These are phyloP conservation scores for Exophiala xenobiotica DNA, from an alignment of 2,329 filamentous ascomycete genomes.

Conservation along the genomic window DNA sequence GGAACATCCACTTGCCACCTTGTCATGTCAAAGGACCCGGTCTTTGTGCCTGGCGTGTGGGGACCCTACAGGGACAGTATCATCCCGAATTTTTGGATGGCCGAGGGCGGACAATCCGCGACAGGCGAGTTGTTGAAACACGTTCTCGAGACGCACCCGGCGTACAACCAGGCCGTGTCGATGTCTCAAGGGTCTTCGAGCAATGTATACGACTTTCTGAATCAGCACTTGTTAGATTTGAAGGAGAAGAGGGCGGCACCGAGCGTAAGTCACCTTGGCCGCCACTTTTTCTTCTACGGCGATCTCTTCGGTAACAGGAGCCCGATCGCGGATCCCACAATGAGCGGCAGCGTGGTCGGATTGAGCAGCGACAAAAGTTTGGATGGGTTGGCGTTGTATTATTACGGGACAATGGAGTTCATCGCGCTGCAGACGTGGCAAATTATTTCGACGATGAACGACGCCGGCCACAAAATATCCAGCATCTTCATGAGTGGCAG, in stretches of 20 bases:
- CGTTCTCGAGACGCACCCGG: conserved; percentile 91
- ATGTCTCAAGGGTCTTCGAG: conserved; percentile 77
- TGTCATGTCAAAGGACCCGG: conserved; percentile 87
- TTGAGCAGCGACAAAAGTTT: conserved; percentile 82
- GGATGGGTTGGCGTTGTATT: conserved; percentile 84
- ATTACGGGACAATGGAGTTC: conserved; percentile 97
- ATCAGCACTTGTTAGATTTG: conserved; percentile 79
- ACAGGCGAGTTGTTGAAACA: conserved; percentile 93
- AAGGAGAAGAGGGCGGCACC: conserved; percentile 68
- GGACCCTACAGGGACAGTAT: conserved; percentile 94
- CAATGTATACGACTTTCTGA: conserved; percentile 94
- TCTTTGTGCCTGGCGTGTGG: conserved; percentile 96
- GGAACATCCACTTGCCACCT: conserved; percentile 97
- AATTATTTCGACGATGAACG: conserved; percentile 93
- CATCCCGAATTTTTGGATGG: conserved; percentile 91
- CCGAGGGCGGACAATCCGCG: conserved; percentile 93
- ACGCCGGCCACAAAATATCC: conserved; percentile 77
- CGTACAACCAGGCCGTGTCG: conserved; percentile 75
- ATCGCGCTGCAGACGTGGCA: conserved; percentile 96
- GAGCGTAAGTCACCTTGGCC: conserved; percentile 77
- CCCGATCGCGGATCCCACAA: conserved; percentile 85
- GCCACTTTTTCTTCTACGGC: conserved; percentile 98
- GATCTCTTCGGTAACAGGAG: conserved; percentile 97
- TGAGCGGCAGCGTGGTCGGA: conserved; percentile 87
- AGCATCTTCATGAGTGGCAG: conserved; percentile 99